phyloP scores from a whole-genome alignment of 2,329 filamentous ascomycete species.

The Dothiorella sarmentorum region DNA sequence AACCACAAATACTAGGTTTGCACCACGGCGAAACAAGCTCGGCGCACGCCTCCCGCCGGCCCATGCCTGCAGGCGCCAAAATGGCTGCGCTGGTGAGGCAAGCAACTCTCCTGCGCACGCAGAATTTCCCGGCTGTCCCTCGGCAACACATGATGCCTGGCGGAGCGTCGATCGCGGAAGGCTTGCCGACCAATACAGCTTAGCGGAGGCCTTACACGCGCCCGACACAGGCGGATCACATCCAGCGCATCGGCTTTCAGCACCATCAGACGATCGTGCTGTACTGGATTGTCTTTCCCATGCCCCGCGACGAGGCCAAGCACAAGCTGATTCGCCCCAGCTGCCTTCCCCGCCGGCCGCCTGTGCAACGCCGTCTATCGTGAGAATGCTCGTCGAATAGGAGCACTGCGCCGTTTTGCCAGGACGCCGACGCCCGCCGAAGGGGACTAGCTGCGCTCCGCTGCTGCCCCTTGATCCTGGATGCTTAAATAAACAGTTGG shows the following conservation, averaged over 20 bases:
- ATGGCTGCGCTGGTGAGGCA: background rate
- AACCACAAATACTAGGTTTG: slow-evolving; percentile 6
- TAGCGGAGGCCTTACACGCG: slow-evolving; percentile 6
- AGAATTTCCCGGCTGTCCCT: slow-evolving; percentile 2
- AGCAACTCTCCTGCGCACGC: background rate
- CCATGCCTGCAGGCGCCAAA: slow-evolving; percentile 1
- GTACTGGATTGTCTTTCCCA: background rate
- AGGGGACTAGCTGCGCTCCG: slow-evolving; percentile 12
- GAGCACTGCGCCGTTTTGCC: slow-evolving; percentile 6
- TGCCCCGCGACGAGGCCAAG: too few relatives aligned
- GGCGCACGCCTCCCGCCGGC: slow-evolving; percentile 10
- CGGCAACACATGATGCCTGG: slow-evolving; percentile 12
- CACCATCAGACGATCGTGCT: slow-evolving; percentile 6
- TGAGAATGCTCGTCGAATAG: slow-evolving; percentile 14
- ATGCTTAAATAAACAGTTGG: background rate
- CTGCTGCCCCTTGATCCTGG: slow-evolving; percentile 16
- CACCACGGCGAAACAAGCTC: slow-evolving; percentile 14
- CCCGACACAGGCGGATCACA: slow-evolving; percentile 1
- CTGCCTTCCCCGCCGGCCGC: slow-evolving; percentile 1
- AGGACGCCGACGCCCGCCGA: slow-evolving; percentile 14
- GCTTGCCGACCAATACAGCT: slow-evolving; percentile 11
- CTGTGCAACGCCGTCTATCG: slow-evolving; percentile 6
- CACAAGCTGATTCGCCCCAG: too few relatives aligned
- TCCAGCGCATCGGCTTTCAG: slow-evolving; percentile 8
- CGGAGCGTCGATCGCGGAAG: slow-evolving; percentile 16